Percentiles rank a stretch among this genome's conserved stretches.
Evolutionary conservation across 1,139 yeast species (phyloP).

Genomic region (Debaryomyces robertsiae): DNA sequence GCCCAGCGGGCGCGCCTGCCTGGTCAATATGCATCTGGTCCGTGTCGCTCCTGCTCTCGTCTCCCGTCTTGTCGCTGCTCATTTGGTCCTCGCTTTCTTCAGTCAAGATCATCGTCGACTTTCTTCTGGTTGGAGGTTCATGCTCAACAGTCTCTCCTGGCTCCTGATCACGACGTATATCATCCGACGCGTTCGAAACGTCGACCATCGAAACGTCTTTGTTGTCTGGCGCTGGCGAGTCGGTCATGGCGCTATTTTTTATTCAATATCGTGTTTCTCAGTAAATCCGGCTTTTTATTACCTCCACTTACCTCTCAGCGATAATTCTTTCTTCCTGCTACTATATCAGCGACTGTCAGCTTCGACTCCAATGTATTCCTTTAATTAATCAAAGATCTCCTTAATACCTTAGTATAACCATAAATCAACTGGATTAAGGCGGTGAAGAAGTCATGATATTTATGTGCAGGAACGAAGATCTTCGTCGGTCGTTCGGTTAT

Average conservation of each 20-base stretch:
- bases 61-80: slow-evolving; percentile 28
- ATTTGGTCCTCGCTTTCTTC: slow-evolving; percentile 46
- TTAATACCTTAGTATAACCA: too few relatives aligned
- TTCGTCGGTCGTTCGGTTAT: slow-evolving; percentile 6
- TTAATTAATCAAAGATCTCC: too few relatives aligned
- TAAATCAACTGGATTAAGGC: slow-evolving; percentile 1
- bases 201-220: slow-evolving; percentile 49
- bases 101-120: slow-evolving; percentile 44
- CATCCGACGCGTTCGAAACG: slow-evolving; percentile 34
- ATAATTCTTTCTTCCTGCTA: too few relatives aligned
- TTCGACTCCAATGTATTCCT: too few relatives aligned
- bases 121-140: slow-evolving; percentile 35
- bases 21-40: slow-evolving; percentile 28
- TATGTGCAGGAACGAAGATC: slow-evolving; percentile 3
- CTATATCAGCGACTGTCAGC: not conserved
- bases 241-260: slow-evolving; percentile 9
- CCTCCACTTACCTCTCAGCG: too few relatives aligned
- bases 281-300: too few relatives aligned
- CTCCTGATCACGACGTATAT: slow-evolving; percentile 11
- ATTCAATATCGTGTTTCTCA: not conserved
- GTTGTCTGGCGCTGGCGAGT: slow-evolving; percentile 13
- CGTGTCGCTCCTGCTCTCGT: slow-evolving; percentile 11
- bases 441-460: slow-evolving; percentile 8
- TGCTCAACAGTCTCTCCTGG: slow-evolving; percentile 8
- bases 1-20: slow-evolving; percentile 17